Percentiles rank a stretch among this genome's conserved stretches.
Evolutionary conservation across 208 protist species (phyloP).

Genomic region (Acanthamoeba rhysodes): DNA sequence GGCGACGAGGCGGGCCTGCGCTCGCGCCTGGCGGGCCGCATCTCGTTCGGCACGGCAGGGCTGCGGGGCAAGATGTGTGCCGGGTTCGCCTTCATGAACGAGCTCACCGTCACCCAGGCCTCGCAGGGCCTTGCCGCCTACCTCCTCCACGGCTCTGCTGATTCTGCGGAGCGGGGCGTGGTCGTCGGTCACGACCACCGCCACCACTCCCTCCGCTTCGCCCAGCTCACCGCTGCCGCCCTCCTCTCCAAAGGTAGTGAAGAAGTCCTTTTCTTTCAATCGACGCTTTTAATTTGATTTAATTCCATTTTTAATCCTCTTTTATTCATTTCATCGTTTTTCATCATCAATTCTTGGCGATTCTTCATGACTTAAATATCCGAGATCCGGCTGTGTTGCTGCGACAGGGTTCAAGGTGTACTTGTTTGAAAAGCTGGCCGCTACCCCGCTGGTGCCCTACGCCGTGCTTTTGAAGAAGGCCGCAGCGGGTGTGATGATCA

Average conservation of each 20-base stretch:
- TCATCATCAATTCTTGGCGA: background rate
- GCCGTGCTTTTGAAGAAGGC: constrained; percentile 78
- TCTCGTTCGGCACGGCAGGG: constrained; percentile 97
- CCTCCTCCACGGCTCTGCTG: constrained; percentile 37
- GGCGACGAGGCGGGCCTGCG: background rate
- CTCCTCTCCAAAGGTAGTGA: constrained; percentile 91
- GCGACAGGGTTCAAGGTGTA: background rate
- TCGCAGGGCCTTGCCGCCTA: constrained; percentile 89
- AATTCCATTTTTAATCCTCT: background rate
- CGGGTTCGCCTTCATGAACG: constrained; percentile 97
- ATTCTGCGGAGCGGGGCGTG: constrained; percentile 88
- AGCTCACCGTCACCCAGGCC: constrained; percentile 97
- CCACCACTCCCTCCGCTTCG: constrained; percentile 94
- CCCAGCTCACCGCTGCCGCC: constrained; percentile 93
- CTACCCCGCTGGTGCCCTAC: constrained; percentile 78
- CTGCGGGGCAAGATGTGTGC: constrained; percentile 95
- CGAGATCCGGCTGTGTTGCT: background rate
- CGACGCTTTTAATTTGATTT: background rate
- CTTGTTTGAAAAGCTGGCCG: constrained; percentile 3
- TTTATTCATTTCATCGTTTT: background rate
- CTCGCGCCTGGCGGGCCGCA: constrained; percentile 81
- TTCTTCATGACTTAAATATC: background rate
- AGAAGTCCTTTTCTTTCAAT: too few species aligned
- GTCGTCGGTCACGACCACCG: constrained; percentile 97
- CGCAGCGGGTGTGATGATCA: constrained; percentile 97